A percentile compares a stretch with the other conserved stretches of the same genome.
phyloP scores from a whole-genome alignment of 164 flowering plant genomes.

The Protea cynaroides region DNA sequence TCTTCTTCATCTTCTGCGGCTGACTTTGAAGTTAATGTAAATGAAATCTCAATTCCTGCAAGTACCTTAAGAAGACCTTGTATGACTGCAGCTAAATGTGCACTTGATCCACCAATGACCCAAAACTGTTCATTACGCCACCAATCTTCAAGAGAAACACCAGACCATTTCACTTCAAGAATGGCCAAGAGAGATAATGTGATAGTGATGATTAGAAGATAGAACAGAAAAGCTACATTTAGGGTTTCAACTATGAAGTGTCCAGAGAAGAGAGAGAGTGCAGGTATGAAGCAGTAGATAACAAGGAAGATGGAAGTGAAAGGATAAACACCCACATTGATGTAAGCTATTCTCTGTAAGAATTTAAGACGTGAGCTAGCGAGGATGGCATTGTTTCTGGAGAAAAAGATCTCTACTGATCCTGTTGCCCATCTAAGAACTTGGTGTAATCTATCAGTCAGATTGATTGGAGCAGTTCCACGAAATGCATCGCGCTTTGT shows the following conservation, averaged over 20 bases:
- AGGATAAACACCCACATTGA: constrained; percentile 73
- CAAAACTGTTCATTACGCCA: constrained; percentile 86
- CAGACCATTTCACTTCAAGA: constrained; percentile 75
- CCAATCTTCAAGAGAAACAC: constrained; percentile 65
- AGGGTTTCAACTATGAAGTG: constrained; percentile 63
- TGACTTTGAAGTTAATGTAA: too few species aligned
- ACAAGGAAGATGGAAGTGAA: constrained; percentile 79
- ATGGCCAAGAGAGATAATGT: constrained; percentile 47
- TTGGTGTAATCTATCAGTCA: too few species aligned
- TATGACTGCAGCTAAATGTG: constrained; percentile 64
- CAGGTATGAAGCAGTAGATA: constrained; percentile 76
- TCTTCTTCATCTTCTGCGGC: constrained; percentile 59
- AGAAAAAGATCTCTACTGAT: constrained; percentile 78
- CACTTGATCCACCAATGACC: constrained; percentile 74
- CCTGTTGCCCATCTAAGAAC: constrained; percentile 92
- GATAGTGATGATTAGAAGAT: constrained; percentile 55
- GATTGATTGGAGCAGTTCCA: constrained; percentile 76
- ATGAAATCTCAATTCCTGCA: constrained; percentile 76
- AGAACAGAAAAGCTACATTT: constrained; percentile 43
- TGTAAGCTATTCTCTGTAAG: constrained; percentile 64
- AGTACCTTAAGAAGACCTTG: constrained; percentile 70
- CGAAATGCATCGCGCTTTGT: constrained; percentile 77
- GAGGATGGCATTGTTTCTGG: constrained; percentile 61
- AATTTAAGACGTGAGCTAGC: constrained; percentile 58
- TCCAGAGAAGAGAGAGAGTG: constrained; percentile 65